Base-by-base conservation (phyloP, 2,329 filamentous ascomycete genomes). In the Calcarisporium arbuscula region DNA sequence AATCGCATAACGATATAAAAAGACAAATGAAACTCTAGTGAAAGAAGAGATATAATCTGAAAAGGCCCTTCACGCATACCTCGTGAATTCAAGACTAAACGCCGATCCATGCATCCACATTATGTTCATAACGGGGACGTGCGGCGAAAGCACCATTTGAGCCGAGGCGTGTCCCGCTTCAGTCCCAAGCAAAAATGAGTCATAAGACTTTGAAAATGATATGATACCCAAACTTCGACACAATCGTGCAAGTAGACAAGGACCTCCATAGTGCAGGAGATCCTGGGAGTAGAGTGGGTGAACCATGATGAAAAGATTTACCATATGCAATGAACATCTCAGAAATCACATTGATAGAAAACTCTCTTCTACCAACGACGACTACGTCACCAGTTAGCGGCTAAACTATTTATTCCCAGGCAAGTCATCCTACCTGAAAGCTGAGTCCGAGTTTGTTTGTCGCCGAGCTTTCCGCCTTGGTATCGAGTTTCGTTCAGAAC, bases 381-480 rank as follows among this genome's bases (percentile, higher is more conserved):
- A 34, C 58, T 61, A 8, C 34, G 19, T 32, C 14, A 9, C 28
- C 34, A 26, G 40, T 35, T 18, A 23, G 18, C 14, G 9, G 20
- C 16, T 23, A n/a, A 15, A 26, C 18, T 22, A 23, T 7, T 16
- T 22, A 5, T 15, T 8, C 12, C 8, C 15, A 10, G 18, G 8
- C 9, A 5, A 5, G 20, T 16, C 7, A 19, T 34, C 49, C 45
- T 47, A 61, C 60, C 60, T 58, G 28, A 61, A 63, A 6, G 58
- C 60, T 12, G 59, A 60, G 44, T 63, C 55, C 17, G 58, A 49
- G 27, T 56, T 59, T 4, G 44, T 47, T 28, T 52, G 53, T 17
- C 57, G 57, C 18, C 58, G 58, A 25, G 56, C 57, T 31, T 52
- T 55, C 8, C 47, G 46, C 28, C 49, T 55, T 4, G 44, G 25